A percentile compares a stretch with the other conserved stretches of the same genome.
These are phyloP conservation scores for Venustampulla echinocandica DNA, from an alignment of 495 filamentous ascomycete species.

Conservation along the genomic window DNA sequence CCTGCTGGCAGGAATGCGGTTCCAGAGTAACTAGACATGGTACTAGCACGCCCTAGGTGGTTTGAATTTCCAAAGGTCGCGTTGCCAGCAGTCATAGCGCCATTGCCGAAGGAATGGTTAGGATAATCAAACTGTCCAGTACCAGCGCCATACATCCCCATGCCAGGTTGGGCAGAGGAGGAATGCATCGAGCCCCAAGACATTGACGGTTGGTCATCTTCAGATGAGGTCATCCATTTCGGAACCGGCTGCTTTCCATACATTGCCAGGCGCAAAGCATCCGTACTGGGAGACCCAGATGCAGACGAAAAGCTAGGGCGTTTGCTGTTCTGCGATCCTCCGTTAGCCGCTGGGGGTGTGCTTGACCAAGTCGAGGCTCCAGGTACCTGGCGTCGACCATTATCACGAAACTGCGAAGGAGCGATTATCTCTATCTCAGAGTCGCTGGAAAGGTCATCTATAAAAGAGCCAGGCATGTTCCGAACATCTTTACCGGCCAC, in stretches of 20 bases:
- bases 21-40: too few relatives aligned
- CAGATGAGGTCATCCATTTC: background rate
- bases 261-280: constrained; percentile 9
- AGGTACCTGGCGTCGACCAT: constrained; percentile 16
- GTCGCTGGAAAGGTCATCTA: constrained; percentile 11
- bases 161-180: background rate
- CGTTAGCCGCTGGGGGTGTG: too few relatives aligned
- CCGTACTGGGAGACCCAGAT: background rate
- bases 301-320: constrained; percentile 4
- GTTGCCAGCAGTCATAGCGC: too few relatives aligned
- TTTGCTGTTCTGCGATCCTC: background rate
- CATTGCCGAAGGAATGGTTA: too few relatives aligned
- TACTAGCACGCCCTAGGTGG: too few relatives aligned
- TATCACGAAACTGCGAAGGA: constrained; percentile 14
- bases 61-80: too few relatives aligned
- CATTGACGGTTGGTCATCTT: background rate
- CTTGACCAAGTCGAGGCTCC: too few relatives aligned
- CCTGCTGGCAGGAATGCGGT: too few relatives aligned
- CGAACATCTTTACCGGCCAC: background rate
- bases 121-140: too few relatives aligned
- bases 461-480: constrained; percentile 10
- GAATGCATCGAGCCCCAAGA: background rate
- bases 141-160: background rate
- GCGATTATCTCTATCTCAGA: constrained; percentile 24
- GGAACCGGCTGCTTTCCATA: constrained; percentile 1